A percentile compares a stretch with the other conserved stretches of the same genome.
These are phyloP conservation scores for Didymella arachidicola DNA, from an alignment of 2,329 filamentous ascomycete species.

Conservation along the genomic window DNA sequence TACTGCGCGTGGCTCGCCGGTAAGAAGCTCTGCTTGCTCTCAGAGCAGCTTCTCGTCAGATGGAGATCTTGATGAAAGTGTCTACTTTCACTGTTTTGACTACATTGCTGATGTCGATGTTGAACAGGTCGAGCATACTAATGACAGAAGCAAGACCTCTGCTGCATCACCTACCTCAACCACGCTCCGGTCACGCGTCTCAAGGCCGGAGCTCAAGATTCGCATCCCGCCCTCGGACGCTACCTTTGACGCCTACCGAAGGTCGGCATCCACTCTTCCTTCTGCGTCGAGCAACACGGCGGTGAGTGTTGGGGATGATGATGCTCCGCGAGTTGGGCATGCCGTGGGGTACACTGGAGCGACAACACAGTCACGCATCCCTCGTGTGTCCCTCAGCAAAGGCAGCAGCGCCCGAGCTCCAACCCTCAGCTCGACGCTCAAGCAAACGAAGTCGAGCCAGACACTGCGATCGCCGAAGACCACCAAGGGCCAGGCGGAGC, in stretches of 20 bases:
- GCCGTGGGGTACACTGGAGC: background rate
- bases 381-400: constrained; percentile 24
- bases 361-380: constrained; percentile 32
- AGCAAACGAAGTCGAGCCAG: constrained; percentile 29
- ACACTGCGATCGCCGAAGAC: constrained; percentile 2
- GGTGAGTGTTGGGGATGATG: background rate
- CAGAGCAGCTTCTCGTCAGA: constrained; percentile 32
- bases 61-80: constrained; percentile 21
- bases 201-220: constrained; percentile 32
- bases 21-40: constrained; percentile 39
- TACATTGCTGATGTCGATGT: constrained; percentile 27
- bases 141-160: background rate
- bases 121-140: constrained; percentile 18
- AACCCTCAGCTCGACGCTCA: constrained; percentile 25
- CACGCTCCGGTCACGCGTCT: constrained; percentile 1
- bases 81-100: constrained; percentile 13
- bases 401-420: constrained; percentile 16
- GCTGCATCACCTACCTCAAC: background rate
- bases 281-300: constrained; percentile 24
- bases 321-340: background rate
- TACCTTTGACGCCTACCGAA: constrained; percentile 6
- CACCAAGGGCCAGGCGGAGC: background rate
- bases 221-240: constrained; percentile 21
- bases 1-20: constrained; percentile 38
- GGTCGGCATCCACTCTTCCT: constrained; percentile 7